Evolutionary conservation across 257 asterid species (phyloP).

Genomic region (Solanum dulcamara): DNA sequence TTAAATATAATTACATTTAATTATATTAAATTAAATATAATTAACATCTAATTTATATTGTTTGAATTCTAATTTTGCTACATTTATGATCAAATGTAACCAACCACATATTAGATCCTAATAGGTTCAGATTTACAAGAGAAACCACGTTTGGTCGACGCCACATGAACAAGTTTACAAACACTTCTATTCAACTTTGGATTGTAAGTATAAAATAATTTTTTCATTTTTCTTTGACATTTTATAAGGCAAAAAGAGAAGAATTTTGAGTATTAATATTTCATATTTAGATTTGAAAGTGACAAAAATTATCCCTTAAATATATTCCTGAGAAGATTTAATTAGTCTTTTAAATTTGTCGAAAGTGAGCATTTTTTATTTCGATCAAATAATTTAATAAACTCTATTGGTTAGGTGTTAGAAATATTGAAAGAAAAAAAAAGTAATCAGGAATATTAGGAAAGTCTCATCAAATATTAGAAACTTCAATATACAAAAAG

Average conservation of each 20-base stretch:
- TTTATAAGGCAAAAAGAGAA: neutral
- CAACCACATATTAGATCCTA: slow-evolving; percentile 38
- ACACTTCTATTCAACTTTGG: slow-evolving; percentile 28
- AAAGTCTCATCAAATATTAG: neutral
- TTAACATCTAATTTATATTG: neutral
- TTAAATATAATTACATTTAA: neutral
- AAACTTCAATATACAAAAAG: neutral
- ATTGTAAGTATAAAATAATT: slow-evolving; percentile 36
- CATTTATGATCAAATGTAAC: neutral
- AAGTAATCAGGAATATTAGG: neutral
- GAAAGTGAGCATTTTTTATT: neutral
- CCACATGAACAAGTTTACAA: slow-evolving; percentile 28
- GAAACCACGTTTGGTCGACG: slow-evolving; percentile 65
- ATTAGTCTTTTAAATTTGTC: neutral
- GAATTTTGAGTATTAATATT: neutral
- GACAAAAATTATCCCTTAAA: neutral
- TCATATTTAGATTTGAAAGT: neutral
- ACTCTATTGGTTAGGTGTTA: neutral
- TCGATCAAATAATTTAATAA: neutral
- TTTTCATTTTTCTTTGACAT: neutral
- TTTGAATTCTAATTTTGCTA: neutral
- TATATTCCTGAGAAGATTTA: no score
- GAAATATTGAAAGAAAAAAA: neutral
- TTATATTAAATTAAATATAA: neutral
- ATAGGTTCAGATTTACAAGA: slow-evolving; percentile 56